Base-by-base conservation (phyloP, 2,329 filamentous ascomycete species). In the Nemania serpens region DNA sequence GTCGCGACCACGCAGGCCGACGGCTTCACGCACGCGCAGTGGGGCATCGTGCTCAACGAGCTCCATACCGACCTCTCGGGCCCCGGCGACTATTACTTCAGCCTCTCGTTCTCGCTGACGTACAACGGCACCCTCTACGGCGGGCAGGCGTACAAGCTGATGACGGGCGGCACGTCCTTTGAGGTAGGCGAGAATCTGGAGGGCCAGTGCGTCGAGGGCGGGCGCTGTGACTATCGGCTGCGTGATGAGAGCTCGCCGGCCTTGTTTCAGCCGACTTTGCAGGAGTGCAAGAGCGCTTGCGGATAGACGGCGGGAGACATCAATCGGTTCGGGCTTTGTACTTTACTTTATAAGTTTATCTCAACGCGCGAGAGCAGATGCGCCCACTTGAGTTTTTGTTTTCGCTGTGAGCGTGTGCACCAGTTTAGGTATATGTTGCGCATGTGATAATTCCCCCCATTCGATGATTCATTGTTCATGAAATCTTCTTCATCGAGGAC, bases 281-380 rank as follows among this genome's bases (percentile, higher is more conserved):
- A 62, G 49, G 65, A 69, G 42, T 70, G 69, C 46, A 66, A 58
- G 51, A 52, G 25, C 12, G 66, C 64, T 49, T 70, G 66, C 29
- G 63, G 63, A 22, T 66, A 62, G 37, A 49, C n/a, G 29, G 11
- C n/a, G 13, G 2, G 13, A 12, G 46, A 15, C 12, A 7, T 33
- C 17, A n/a, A 29, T 33, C 25, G 20, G 17, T 15, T 45, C 13
- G n/a, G 7, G 10, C 1, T 18, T 36, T 55, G 25, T 46, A n/a
- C n/a, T 43, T 37, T 12, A 6, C 22, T 42, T 15, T 9, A 17
- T 10, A n/a, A 15, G 13, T 10, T 42, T 12, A 36, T n/a, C 17
- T 15, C 17, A 12, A 13, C 12, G 2, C 15, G 11, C 18, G 20
- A 42, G 25, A 29, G 37, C 13, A 18, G 9, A 33, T 37, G 10